Base-by-base conservation (phyloP, 371 early-diverging fungal genomes). In the Sporodiniella umbellata region DNA sequence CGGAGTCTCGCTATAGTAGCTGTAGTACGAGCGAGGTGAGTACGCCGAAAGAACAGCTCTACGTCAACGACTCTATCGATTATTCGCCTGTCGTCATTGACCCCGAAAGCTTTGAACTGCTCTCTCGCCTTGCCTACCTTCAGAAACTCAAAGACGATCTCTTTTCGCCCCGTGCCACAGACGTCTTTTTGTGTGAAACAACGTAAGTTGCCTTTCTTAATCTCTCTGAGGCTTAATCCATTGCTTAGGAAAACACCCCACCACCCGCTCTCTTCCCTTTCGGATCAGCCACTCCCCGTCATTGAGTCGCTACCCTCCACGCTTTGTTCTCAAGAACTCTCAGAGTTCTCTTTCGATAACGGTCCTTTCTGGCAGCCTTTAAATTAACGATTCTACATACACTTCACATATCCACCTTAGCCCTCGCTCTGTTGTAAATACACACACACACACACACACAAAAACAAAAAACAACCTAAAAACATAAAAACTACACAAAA, bases 151-250 rank as follows among this genome's bases (percentile, higher is more conserved):
- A 53, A 28, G 28, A 58, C 23, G 52, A 54, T 21, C 8, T 61
- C 8, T 58, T 66, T 43, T 46, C 61, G 11, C 62, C 68, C 17
- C 45, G 58, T 51, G 66, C 69, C 5, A 48, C 61, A 28, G 64
- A 72, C 37, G 66, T 68, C n/a, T 72, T 72, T 52, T 37, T 66
- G 5, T 63, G 62, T 44, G 69, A 70, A 52, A 56, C 52, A 25
- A 37, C 38, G 66, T 66, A 66, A 53, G 66, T 62, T 5, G 24
- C 11, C 11, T 8, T 15, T 35, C 39, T 14, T 37, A 28, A 19
- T 19, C n/a, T 18, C 0, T 12, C 22, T n/a, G n/a, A n/a, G n/a
- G n/a, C n/a, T n/a, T n/a, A n/a, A n/a, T n/a, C n/a, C n/a, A n/a
- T n/a, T n/a, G n/a, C n/a, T n/a, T n/a, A n/a, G n/a, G n/a, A n/a